Evolutionary conservation across 2,329 filamentous ascomycete genomes (phyloP).

Genomic region (Peltaster fructicola): DNA sequence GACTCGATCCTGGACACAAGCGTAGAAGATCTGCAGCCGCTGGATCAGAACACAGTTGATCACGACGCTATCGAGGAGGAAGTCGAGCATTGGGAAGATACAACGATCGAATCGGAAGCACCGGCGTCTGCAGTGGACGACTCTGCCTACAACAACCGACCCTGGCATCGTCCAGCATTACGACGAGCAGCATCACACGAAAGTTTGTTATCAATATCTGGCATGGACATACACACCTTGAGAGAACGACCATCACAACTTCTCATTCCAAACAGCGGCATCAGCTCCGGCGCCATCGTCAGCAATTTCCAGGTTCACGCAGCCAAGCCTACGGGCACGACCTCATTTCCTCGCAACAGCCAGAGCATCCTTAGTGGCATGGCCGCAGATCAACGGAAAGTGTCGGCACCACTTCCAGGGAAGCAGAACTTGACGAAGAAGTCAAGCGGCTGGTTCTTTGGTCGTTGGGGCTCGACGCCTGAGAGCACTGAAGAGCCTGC

Average conservation of each 20-base stretch:
- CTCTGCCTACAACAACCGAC: conserved; percentile 18
- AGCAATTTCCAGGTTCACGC: conserved; percentile 18
- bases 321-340: conserved; percentile 13
- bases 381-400: conserved; percentile 16
- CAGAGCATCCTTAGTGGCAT: conserved; percentile 17
- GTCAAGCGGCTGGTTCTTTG: conserved; percentile 48
- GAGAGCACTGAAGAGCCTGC: conserved; percentile 7
- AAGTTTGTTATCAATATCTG: conserved; percentile 70
- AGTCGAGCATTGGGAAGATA: conserved; percentile 12
- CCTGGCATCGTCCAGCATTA: conserved; percentile 28
- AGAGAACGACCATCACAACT: conserved; percentile 61
- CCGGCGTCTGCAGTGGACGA: conserved; percentile 5
- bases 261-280: conserved; percentile 34
- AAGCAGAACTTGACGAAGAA: conserved; percentile 29
- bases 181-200: conserved; percentile 64
- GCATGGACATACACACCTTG: conserved; percentile 69
- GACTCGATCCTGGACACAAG: conserved; percentile 17
- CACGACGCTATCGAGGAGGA: conserved; percentile 16
- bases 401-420: conserved; percentile 18
- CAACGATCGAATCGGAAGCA: conserved; percentile 2
- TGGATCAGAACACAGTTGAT: conserved; percentile 7
- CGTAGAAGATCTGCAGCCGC: conserved; percentile 12
- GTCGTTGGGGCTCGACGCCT: conserved; percentile 42
- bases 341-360: conserved; percentile 8
- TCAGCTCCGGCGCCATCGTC: conserved; percentile 29